phyloP scores from a whole-genome alignment of 768 basidiomycete species.

The Saitozyma sp. region DNA sequence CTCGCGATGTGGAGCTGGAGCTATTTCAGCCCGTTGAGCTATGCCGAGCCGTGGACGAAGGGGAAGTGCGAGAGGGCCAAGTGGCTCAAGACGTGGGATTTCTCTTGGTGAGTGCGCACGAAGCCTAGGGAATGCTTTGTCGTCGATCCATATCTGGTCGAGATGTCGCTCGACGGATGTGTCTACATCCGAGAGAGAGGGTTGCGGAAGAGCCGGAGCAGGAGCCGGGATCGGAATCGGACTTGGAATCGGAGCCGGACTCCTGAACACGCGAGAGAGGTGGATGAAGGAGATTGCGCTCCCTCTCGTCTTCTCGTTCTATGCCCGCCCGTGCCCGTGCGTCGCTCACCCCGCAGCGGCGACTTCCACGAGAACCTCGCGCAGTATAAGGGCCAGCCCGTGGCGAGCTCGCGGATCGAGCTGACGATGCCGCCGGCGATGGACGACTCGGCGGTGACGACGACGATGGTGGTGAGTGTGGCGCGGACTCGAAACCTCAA shows the following conservation, averaged over 20 bases:
- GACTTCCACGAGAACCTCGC: conserved; percentile 49
- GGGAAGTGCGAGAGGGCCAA: conserved; percentile 69
- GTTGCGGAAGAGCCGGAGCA: too few species aligned
- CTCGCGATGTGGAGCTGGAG: conserved; percentile 68
- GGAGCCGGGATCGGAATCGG: too few species aligned
- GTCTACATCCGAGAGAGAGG: too few species aligned
- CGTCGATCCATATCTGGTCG: neutral
- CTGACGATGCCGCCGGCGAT: neutral
- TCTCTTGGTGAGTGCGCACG: conserved; percentile 62
- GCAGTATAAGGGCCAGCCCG: conserved; percentile 25
- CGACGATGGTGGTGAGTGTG: conserved; percentile 26
- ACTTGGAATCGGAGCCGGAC: too few species aligned
- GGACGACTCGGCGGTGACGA: conserved; percentile 26
- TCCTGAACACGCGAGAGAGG: too few species aligned
- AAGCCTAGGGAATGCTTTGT: too few species aligned
- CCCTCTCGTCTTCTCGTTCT: too few species aligned
- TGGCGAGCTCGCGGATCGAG: conserved; percentile 20
- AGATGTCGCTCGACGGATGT: too few species aligned
- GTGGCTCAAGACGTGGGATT: conserved; percentile 96
- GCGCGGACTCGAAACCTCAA: neutral
- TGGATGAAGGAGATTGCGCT: too few species aligned
- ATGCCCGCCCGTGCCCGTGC: neutral
- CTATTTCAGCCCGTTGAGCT: conserved; percentile 76
- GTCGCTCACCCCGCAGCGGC: conserved; percentile 24
- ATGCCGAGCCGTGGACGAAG: conserved; percentile 86